Conservation (phyloP, 768 basidiomycete species). For the Clitopilus hobsonii region DNA sequence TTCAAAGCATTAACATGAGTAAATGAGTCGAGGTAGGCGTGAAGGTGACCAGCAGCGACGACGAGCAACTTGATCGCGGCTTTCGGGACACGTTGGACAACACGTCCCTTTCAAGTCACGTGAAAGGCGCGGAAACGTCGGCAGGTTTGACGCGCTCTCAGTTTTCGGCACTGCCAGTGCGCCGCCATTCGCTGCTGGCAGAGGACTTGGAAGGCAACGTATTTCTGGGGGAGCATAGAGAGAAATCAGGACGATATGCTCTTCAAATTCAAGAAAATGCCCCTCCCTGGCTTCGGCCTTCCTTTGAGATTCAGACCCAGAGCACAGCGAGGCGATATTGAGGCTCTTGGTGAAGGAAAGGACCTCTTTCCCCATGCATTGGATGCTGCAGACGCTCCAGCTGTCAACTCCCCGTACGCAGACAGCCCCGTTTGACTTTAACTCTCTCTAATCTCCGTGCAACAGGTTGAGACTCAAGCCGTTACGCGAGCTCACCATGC, state of each 20-base stretch:
- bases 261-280: not conserved
- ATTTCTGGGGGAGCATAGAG: too few species aligned
- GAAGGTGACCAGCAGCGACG: constrained; percentile 1
- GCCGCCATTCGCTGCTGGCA: too few species aligned
- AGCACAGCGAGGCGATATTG: not conserved
- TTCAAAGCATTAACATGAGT: not conserved
- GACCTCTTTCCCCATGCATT: not conserved
- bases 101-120: constrained; percentile 15
- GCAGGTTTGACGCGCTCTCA: too few species aligned
- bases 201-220: too few species aligned
- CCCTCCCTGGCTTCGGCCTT: constrained; percentile 6
- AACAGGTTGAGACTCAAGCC: constrained; percentile 10
- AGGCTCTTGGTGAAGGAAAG: not conserved
- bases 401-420: too few species aligned
- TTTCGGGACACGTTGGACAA: constrained; percentile 6
- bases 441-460: not conserved
- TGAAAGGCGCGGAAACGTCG: too few species aligned
- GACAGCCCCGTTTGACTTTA: not conserved
- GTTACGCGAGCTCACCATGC: constrained; percentile 14
- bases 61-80: not conserved
- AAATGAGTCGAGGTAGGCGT: constrained; percentile 7
- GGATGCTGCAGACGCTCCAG: not conserved
- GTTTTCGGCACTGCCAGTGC: too few species aligned
- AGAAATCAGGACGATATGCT: too few species aligned
- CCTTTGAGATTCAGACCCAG: not conserved